Conservation (phyloP, 208 protist genomes). For the Porcisia hertigi region DNA sequence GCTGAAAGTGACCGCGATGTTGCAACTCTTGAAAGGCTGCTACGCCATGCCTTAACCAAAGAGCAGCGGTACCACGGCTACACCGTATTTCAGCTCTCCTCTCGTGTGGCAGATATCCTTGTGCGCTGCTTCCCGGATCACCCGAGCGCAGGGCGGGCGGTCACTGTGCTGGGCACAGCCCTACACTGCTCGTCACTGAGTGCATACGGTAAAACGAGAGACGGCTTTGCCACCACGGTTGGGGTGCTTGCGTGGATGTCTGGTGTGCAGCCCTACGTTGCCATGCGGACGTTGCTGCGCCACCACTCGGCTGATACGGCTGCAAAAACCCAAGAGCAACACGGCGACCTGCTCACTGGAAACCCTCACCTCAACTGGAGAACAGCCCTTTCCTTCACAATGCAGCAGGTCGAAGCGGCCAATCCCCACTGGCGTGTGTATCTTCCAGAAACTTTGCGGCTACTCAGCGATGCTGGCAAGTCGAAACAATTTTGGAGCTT, state of each 20-base stretch:
- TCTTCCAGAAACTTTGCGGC: conserved; percentile 57
- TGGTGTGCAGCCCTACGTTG: conserved; percentile 59
- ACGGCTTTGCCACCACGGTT: conserved; percentile 29
- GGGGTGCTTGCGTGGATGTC: conserved; percentile 46
- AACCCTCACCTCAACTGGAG: conserved; percentile 46
- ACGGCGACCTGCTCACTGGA: conserved; percentile 69
- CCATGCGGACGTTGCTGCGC: conserved; percentile 45
- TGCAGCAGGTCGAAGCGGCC: conserved; percentile 22
- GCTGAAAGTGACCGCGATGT: conserved; percentile 3
- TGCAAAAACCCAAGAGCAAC: conserved; percentile 42
- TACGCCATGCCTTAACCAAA: conserved; percentile 10
- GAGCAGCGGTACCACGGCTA: conserved; percentile 7
- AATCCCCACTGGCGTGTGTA: conserved; percentile 47
- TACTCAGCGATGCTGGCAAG: conserved; percentile 82
- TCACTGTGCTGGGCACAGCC: conserved; percentile 17
- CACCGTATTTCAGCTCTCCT: conserved; percentile 27
- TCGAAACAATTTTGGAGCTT: conserved; percentile 47
- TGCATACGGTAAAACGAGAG: conserved; percentile 26
- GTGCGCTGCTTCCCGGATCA: conserved; percentile 20
- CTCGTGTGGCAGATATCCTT: conserved; percentile 11
- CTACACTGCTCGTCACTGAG: conserved; percentile 23
- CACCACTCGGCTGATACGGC: conserved; percentile 20
- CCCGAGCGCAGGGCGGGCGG: conserved; percentile 15
- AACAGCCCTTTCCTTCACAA: conserved; percentile 44
- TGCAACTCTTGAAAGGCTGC: conserved; percentile 8